Base-by-base conservation (phyloP, 2,329 filamentous ascomycete genomes). In the Arthrobotrys musiformis region DNA sequence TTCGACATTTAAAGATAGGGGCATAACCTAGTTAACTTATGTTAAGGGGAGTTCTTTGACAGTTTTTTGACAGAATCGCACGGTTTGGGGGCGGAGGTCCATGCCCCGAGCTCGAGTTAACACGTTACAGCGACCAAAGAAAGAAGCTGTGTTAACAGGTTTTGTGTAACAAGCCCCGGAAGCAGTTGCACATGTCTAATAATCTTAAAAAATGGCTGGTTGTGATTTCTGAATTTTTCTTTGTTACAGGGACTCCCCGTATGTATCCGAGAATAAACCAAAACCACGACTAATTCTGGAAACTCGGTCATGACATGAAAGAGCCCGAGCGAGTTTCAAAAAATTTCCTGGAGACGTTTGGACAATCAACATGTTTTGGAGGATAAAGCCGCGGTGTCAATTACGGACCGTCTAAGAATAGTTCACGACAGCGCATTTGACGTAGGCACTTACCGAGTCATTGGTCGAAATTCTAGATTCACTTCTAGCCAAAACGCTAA, bases 291-390 rank as follows among this genome's bases (percentile, higher is more conserved):
- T 58, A 1, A 58, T 4, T 19, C 19, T 5, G 40, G 30, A 19
- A 58, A 37, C 15, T 40, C 30, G 19, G 33, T 5, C 33, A 19
- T 42, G 19, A 17, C 40, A 42, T n/a, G 5, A 5, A 26, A 37
- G 17, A 7, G 54, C 22, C 54, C 54, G 33, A 58, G 33, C 54
- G 54, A 40, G 54, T 37, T 40, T 58, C 33, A 40, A n/a, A n/a
- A n/a, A 24, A 58, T 24, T 1, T 7, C 9, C 54, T 58, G 8
- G n/a, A 17, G 33, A 40, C 17, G 26, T 40, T 40, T 15, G 7
- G 19, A 58, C 19, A 2, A 15, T 58, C 54, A 9, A 13, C 17
- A 40, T 24, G 17, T 17, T 26, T 58, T 15, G 2, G 13, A 33
- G 17, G 19, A 58, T 58, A 19, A 58, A 58, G 17, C 50, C 28